These are phyloP conservation scores for Fusarium chaquense DNA, from an alignment of 2,329 filamentous ascomycete species.

Conservation along the genomic window DNA sequence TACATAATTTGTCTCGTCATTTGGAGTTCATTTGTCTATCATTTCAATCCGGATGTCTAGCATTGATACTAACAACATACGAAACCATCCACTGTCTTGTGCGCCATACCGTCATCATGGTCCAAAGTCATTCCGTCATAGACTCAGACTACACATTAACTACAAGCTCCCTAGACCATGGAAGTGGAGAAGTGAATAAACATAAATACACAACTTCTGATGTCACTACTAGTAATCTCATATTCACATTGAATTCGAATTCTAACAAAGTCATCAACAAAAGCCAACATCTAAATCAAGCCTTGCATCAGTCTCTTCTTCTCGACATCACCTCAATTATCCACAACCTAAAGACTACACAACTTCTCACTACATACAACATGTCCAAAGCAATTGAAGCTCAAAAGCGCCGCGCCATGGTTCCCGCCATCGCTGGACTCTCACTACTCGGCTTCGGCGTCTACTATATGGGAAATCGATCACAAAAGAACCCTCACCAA, in stretches of 20 bases:
- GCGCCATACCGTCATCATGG: conserved; percentile 6
- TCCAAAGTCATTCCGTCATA: conserved; percentile 7
- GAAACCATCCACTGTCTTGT: not conserved
- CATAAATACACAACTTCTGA: not conserved
- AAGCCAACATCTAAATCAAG: not conserved
- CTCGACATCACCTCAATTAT: not conserved
- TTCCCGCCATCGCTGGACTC: not conserved
- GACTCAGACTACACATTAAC: not conserved
- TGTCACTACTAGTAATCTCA: not conserved
- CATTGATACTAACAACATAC: too few relatives aligned
- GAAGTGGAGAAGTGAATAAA: not conserved
- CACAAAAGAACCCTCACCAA: not conserved
- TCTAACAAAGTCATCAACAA: not conserved
- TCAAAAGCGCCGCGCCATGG: not conserved
- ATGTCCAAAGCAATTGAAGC: conserved; percentile 9
- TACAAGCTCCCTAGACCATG: not conserved
- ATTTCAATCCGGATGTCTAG: not conserved
- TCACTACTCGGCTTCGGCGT: conserved; percentile 1
- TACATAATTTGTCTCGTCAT: not conserved
- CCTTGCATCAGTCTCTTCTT: not conserved
- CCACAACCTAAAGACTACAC: accelerated
- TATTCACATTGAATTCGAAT: not conserved
- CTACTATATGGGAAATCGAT: not conserved
- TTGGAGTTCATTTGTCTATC: not conserved
- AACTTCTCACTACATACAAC: accelerated